These are phyloP conservation scores for Podila epigama DNA, from an alignment of 192 early-diverging fungal genomes.

Conservation along the genomic window DNA sequence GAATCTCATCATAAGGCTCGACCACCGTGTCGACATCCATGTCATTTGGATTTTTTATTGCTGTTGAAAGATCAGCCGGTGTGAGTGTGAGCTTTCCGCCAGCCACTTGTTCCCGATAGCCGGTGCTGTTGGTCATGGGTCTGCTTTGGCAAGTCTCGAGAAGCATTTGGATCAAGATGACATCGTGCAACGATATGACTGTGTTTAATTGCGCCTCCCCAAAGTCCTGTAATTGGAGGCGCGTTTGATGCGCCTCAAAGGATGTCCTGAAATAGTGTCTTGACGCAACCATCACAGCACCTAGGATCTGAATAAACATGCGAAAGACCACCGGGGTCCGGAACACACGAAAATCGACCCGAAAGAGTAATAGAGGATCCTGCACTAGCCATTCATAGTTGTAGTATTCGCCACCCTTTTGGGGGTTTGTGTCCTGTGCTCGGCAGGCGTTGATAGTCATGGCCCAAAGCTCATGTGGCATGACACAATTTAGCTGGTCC, in stretches of 20 bases:
- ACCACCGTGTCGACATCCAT: background rate
- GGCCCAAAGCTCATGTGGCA: slow-evolving; percentile 45
- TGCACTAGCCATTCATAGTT: slow-evolving; percentile 38
- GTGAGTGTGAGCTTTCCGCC: too few species aligned
- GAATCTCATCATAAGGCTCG: background rate
- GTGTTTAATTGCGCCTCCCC: slow-evolving; percentile 35
- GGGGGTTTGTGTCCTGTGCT: background rate
- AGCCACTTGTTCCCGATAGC: slow-evolving; percentile 10
- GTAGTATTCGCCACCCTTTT: background rate
- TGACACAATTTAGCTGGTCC: slow-evolving; percentile 40
- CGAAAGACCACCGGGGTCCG: slow-evolving; percentile 35
- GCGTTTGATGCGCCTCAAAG: background rate
- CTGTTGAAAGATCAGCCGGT: too few species aligned
- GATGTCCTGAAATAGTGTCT: slow-evolving; percentile 32
- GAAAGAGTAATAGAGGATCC: slow-evolving; percentile 38
- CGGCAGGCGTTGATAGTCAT: slow-evolving; percentile 27
- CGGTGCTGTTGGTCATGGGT: too few species aligned
- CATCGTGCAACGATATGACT: slow-evolving; percentile 27
- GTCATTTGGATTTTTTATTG: background rate
- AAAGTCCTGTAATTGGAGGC: slow-evolving; percentile 17
- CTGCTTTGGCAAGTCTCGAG: slow-evolving; percentile 27
- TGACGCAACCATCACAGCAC: slow-evolving; percentile 43
- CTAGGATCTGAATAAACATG: slow-evolving; percentile 42
- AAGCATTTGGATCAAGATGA: slow-evolving; percentile 20
- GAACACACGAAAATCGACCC: slow-evolving; percentile 27